These are phyloP conservation scores for Neonectria punicea DNA, from an alignment of 2,329 filamentous ascomycete species.

Conservation along the genomic window DNA sequence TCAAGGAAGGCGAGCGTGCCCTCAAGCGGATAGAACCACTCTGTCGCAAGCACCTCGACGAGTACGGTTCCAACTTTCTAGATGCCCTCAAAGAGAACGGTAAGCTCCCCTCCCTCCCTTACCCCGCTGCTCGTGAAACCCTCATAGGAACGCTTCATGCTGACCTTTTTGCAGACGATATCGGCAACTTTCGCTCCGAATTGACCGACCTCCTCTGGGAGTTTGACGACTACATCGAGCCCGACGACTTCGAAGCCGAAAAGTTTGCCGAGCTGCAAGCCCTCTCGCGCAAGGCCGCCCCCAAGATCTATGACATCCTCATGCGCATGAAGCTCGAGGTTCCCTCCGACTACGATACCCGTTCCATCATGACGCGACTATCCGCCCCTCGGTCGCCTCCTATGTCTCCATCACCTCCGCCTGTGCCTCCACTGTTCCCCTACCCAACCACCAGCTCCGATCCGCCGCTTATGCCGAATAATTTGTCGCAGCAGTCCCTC, in stretches of 20 bases:
- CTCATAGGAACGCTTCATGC: conserved; percentile 1
- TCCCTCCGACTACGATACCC: conserved; percentile 39
- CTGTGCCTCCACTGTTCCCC: conserved; percentile 39
- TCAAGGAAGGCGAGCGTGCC: conserved; percentile 61
- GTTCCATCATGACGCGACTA: conserved; percentile 43
- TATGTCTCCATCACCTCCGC: conserved; percentile 38
- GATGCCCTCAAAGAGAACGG: conserved; percentile 65
- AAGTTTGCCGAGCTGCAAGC: conserved; percentile 62
- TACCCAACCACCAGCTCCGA: conserved; percentile 24
- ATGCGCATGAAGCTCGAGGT: conserved; percentile 64
- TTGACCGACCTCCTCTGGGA: conserved; percentile 65
- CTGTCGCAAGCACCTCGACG: conserved; percentile 59
- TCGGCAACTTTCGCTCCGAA: conserved; percentile 58
- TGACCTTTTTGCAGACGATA: conserved; percentile 52
- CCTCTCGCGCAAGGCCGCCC: conserved; percentile 59
- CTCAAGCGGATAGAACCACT: conserved; percentile 63
- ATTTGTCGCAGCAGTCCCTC: conserved; percentile 20
- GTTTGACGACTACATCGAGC: conserved; percentile 65
- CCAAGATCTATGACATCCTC: conserved; percentile 61
- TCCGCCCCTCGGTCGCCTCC: conserved; percentile 43
- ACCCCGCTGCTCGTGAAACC: conserved; percentile 12
- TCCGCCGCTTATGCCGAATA: conserved; percentile 5
- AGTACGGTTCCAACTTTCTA: conserved; percentile 62
- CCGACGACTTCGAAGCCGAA: conserved; percentile 60
- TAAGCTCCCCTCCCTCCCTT: conserved; percentile 44